phyloP scores from a whole-genome alignment of 2,329 filamentous ascomycete species.

The Ceratocystiopsis minuta region DNA sequence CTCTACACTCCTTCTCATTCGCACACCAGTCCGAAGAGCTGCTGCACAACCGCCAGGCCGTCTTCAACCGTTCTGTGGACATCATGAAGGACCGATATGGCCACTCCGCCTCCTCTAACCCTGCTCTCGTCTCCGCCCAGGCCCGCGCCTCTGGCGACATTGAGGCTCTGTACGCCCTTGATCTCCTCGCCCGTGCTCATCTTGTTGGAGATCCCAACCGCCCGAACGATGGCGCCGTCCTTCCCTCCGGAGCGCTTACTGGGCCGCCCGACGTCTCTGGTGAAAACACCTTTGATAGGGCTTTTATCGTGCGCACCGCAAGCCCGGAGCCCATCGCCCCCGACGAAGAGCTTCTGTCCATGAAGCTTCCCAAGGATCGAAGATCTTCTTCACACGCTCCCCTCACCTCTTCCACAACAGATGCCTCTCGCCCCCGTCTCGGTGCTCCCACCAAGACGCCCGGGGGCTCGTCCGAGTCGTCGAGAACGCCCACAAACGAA shows the following conservation, averaged over 20 bases:
- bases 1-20: slow-evolving; percentile 94
- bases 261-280: slow-evolving; percentile 58
- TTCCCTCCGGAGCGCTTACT: slow-evolving; percentile 47
- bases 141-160: slow-evolving; percentile 66
- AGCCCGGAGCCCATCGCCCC: slow-evolving; percentile 27
- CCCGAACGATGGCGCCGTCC: slow-evolving; percentile 18
- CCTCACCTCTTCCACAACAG: no score
- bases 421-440: no score
- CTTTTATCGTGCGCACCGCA: slow-evolving; percentile 43
- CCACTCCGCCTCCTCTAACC: slow-evolving; percentile 44
- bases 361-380: no score
- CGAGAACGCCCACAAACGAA: slow-evolving; percentile 37
- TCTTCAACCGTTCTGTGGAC: slow-evolving; percentile 82
- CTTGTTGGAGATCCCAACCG: slow-evolving; percentile 53
- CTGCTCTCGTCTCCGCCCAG: slow-evolving; percentile 66
- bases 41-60: slow-evolving; percentile 78
- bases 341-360: no score
- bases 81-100: slow-evolving; percentile 89
- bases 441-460: no score
- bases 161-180: slow-evolving; percentile 80
- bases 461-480: slow-evolving; percentile 28
- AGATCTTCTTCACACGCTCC: no score
- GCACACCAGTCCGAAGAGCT: slow-evolving; percentile 88
- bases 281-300: slow-evolving; percentile 71
- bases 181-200: slow-evolving; percentile 67